These are phyloP conservation scores for Dryas integrifolia DNA, from an alignment of 331 rosid genomes.

Conservation along the genomic window DNA sequence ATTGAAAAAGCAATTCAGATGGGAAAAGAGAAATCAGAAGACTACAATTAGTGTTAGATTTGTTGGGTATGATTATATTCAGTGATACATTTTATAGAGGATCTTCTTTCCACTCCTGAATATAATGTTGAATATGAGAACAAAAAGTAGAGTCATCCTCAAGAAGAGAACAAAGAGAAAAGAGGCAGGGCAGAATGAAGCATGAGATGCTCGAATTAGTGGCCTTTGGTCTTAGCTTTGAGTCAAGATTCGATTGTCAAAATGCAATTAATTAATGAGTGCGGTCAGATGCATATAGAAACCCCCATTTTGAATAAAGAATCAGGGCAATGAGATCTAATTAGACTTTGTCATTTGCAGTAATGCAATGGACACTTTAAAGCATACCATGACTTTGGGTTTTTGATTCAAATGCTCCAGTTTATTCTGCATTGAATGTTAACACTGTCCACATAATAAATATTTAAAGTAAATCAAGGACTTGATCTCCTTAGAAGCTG, in stretches of 20 bases:
- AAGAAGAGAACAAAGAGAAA: conserved; percentile 33
- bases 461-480: neutral
- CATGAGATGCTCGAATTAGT: conserved; percentile 47
- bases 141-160: conserved; percentile 12
- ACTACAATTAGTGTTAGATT: neutral
- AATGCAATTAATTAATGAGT: neutral
- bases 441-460: neutral
- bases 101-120: conserved; percentile 12
- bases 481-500: neutral
- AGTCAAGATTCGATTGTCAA: conserved; percentile 35
- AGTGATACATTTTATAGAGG: neutral
- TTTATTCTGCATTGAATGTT: neutral
- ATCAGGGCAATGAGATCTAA: conserved; percentile 19
- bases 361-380: conserved; percentile 34
- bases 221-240: conserved; percentile 30
- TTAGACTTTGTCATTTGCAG: conserved; percentile 24
- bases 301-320: neutral
- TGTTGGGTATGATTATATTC: conserved; percentile 6
- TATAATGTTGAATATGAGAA: neutral
- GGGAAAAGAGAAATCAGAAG: no score
- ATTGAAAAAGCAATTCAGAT: no score
- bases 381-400: conserved; percentile 33
- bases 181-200: conserved; percentile 13
- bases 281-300: conserved; percentile 11
- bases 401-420: neutral